phyloP scores from a whole-genome alignment of 768 basidiomycete species.

The Kwoniella sp. region DNA sequence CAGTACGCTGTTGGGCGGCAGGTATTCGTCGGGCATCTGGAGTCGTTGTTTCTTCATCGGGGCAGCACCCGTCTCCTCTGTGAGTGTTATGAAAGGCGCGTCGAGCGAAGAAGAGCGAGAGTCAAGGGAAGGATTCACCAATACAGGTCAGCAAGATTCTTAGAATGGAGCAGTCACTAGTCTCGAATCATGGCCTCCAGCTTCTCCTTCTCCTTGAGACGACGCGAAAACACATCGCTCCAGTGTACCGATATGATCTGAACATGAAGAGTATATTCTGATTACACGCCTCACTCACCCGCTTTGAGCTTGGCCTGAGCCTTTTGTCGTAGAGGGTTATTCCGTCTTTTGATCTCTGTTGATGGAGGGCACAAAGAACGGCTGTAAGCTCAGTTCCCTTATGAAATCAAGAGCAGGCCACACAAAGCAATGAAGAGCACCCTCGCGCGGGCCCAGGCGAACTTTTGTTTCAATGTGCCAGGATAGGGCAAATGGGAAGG shows the following conservation, averaged over 20 bases:
- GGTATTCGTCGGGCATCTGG: constrained; percentile 99
- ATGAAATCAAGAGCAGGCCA: no score
- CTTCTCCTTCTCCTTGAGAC: no score
- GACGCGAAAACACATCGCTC: no score
- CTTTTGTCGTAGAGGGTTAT: constrained; percentile 88
- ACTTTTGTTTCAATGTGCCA: no score
- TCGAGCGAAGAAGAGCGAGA: neutral
- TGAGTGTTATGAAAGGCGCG: constrained; percentile 53
- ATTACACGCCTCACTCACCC: constrained; percentile 60
- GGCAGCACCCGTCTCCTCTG: constrained; percentile 36
- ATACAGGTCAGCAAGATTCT: neutral
- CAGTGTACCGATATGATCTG: no score
- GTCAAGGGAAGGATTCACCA: neutral
- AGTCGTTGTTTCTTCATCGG: constrained; percentile 61
- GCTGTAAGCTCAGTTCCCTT: no score
- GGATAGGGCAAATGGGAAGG: no score
- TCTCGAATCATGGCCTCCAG: no score
- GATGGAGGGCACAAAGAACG: neutral
- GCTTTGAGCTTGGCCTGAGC: constrained; percentile 80
- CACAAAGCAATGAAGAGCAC: no score
- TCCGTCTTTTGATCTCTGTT: constrained; percentile 75
- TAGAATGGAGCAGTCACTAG: no score
- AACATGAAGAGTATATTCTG: neutral
- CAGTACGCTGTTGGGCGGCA: constrained; percentile 98
- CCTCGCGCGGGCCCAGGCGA: no score